phyloP scores from a whole-genome alignment of 208 protist genomes.

The Crithidia sp. region DNA sequence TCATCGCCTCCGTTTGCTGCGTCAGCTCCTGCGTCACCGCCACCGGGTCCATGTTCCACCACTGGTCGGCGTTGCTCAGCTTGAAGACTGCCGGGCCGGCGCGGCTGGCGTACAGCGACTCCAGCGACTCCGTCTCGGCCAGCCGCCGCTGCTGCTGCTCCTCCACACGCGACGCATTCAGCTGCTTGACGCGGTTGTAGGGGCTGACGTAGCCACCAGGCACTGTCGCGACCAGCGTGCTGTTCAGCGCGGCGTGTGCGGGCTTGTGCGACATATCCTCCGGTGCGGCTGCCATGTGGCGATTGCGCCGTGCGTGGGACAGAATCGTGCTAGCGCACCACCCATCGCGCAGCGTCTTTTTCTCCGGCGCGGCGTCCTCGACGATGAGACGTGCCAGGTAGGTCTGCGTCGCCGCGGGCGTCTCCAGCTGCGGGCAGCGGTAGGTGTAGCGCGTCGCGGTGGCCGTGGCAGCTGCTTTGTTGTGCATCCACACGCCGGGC shows the following conservation, averaged over 20 bases:
- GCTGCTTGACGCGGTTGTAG: constrained; percentile 30
- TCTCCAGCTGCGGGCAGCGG: constrained; percentile 36
- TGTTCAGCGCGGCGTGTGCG: constrained; percentile 44
- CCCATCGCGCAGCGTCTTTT: constrained; percentile 31
- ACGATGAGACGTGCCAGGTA: constrained; percentile 56
- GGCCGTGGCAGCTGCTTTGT: constrained; percentile 17
- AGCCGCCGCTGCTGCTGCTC: constrained; percentile 29
- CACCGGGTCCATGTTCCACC: constrained; percentile 72
- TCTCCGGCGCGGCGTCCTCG: constrained; percentile 47
- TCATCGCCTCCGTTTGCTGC: constrained; percentile 26
- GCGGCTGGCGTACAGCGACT: constrained; percentile 27
- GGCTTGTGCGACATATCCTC: constrained; percentile 14
- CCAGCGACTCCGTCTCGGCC: constrained; percentile 24
- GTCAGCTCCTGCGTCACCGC: constrained; percentile 42
- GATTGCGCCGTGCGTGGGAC: constrained; percentile 26
- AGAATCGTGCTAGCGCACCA: constrained; percentile 58
- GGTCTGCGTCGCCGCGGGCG: constrained; percentile 33
- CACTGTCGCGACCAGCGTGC: constrained; percentile 31
- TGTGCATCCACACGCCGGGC: constrained; percentile 40
- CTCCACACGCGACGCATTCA: constrained; percentile 34
- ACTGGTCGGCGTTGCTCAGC: constrained; percentile 85
- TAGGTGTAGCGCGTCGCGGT: constrained; percentile 42
- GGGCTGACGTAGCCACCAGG: constrained; percentile 56
- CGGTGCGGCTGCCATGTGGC: constrained; percentile 11
- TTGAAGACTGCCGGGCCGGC: constrained; percentile 63